Base-by-base conservation (phyloP, 345 rosid genomes). In the Arabidopsis suecica region DNA sequence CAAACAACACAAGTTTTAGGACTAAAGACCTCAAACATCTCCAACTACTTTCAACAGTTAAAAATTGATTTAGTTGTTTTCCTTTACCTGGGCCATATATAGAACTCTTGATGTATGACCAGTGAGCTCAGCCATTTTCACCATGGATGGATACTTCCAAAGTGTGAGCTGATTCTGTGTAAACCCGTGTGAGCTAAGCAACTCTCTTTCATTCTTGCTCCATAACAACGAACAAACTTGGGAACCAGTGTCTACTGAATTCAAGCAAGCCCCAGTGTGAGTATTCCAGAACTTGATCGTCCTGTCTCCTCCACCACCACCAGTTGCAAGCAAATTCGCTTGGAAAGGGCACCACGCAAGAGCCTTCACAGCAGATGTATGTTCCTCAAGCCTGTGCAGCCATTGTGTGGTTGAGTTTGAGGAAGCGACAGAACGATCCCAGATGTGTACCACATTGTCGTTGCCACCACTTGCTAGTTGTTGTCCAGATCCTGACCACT, bases 331-430 rank as follows among this genome's bases (percentile, higher is more conserved):
- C 68, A 62, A 42, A n/a, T 62, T 62, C 9, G 71, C 80, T 70
- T 80, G 82, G 77, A 80, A 80, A n/a, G 82, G 82, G 66, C 82
- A 83, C 87, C 87, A 86, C 1, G 87, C 87, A 16, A 86, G 85
- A n/a, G 89, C 89, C 54, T 85, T 86, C 2, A 86, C 89, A 0
- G 85, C 87, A 56, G 87, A 66, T 33, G 79, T 82, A 36, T 86
- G 89, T 0, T 83, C 85, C 34, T 83, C 78, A 6, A 83, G 76
- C 66, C 84, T 69, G 79, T 65, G 84, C 0, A 34, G 78, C 59
- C 41, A 83, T 72, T 75, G 83, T 0, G 83, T 75, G n/a, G 81
- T 60, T 4, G 82, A 79, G 76, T 77, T 81, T 42, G 82, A 80
- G 16, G 84, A 83, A 9, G 84, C 82, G 1, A 63, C 53, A 9